phyloP scores from a whole-genome alignment of 2,329 filamentous ascomycete species.

The Parastagonospora avenae region DNA sequence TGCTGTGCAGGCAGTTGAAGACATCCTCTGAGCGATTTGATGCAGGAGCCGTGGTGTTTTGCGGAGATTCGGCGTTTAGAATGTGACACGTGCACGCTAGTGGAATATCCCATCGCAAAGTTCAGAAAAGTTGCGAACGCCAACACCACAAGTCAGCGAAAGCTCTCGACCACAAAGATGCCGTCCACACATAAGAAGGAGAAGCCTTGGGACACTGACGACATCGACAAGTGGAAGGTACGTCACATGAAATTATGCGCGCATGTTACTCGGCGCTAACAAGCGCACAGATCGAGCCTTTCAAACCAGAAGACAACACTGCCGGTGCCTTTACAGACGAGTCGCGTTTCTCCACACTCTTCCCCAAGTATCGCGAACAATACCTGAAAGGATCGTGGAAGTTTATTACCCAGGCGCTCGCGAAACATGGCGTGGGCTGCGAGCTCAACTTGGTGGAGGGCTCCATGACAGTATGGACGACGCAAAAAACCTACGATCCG shows the following conservation, averaged over 20 bases:
- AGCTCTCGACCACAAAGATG: conserved; percentile 58
- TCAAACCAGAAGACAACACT: conserved; percentile 82
- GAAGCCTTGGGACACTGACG: conserved; percentile 80
- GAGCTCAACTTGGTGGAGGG: conserved; percentile 94
- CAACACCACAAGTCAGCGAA: not conserved
- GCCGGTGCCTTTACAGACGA: conserved; percentile 90
- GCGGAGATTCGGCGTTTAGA: no score
- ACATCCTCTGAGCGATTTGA: no score
- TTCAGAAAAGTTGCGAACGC: not conserved
- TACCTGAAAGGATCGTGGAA: conserved; percentile 95
- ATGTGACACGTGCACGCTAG: no score
- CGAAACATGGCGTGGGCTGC: conserved; percentile 87
- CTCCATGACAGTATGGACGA: conserved; percentile 96
- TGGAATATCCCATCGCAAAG: not conserved
- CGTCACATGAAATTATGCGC: conserved; percentile 2
- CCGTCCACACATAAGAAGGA: conserved; percentile 88
- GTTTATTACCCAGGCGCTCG: conserved; percentile 81
- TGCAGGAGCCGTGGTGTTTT: no score
- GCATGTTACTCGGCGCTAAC: conserved; percentile 1
- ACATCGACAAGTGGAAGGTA: conserved; percentile 95
- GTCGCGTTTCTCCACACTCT: conserved; percentile 83
- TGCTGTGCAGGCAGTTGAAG: no score
- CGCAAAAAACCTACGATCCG: conserved; percentile 87
- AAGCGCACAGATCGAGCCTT: conserved; percentile 69
- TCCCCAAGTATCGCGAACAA: conserved; percentile 95